phyloP scores from a whole-genome alignment of 164 flowering plant genomes.

The Tinospora cordifolia region DNA sequence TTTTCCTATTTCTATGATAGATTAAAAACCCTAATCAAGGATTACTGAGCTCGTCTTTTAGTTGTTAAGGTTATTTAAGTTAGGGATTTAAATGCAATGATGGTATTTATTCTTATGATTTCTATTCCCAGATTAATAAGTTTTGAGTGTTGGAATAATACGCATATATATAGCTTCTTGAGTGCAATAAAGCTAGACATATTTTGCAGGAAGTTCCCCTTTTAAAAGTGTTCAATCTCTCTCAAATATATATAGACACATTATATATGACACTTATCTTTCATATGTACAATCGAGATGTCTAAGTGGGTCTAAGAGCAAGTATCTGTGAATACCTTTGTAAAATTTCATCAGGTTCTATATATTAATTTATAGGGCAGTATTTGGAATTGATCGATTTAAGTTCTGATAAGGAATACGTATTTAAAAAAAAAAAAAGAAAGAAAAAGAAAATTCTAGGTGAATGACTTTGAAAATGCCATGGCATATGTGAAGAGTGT shows the following conservation, averaged over 20 bases:
- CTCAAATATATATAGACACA: neutral
- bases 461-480: too few relatives aligned
- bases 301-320: neutral
- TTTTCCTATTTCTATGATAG: too few relatives aligned
- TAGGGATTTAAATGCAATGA: neutral
- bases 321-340: neutral
- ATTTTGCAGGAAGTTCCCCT: neutral
- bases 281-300: neutral
- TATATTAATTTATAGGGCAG: too few relatives aligned
- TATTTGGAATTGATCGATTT: too few relatives aligned
- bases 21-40: neutral
- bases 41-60: neutral
- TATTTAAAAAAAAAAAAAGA: too few relatives aligned
- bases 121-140: neutral
- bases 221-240: neutral
- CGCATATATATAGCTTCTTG: neutral
- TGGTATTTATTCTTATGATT: too few relatives aligned
- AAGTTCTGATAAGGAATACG: too few relatives aligned
- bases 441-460: too few relatives aligned
- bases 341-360: neutral
- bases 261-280: neutral
- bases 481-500: too few relatives aligned
- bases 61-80: neutral
- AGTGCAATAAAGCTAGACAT: neutral
- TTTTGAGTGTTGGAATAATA: neutral